Evolutionary conservation across 106 monocot species (phyloP).

Genomic region (Alisma plantagoaquatica): DNA sequence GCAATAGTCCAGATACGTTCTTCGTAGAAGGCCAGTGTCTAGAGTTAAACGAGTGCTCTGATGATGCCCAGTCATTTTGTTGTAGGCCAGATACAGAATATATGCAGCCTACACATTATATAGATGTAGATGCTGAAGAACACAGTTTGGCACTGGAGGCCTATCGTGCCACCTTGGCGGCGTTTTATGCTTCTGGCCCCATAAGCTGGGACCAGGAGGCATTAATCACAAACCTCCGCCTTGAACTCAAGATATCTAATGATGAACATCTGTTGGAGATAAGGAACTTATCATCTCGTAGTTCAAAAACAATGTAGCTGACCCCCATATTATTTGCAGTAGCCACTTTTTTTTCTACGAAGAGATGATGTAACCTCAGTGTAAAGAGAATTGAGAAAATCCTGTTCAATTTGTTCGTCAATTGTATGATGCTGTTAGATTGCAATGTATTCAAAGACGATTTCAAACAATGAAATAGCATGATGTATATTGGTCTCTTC

Average conservation of each 20-base stretch:
- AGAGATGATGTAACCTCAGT: too few species aligned
- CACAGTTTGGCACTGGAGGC: slow-evolving; percentile 58
- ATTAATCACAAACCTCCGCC: too few species aligned
- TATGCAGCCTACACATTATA: slow-evolving; percentile 12
- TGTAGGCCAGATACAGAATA: slow-evolving; percentile 5
- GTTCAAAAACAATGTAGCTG: too few species aligned
- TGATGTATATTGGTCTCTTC: too few species aligned
- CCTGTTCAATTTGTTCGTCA: too few species aligned
- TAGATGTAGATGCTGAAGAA: slow-evolving; percentile 17
- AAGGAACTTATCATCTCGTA: slow-evolving; percentile 20
- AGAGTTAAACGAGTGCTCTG: slow-evolving; percentile 19
- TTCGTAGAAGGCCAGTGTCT: neutral
- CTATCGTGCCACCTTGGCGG: slow-evolving; percentile 42
- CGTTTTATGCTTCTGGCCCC: slow-evolving; percentile 65
- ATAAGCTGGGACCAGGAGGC: slow-evolving; percentile 90
- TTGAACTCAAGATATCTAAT: too few species aligned
- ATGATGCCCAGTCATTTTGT: slow-evolving; percentile 29
- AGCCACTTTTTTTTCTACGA: too few species aligned
- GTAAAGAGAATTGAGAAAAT: too few species aligned
- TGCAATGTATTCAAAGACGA: too few species aligned
- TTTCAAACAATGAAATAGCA: too few species aligned
- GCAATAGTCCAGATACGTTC: slow-evolving; percentile 22
- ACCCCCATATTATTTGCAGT: too few species aligned
- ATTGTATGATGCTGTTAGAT: too few species aligned
- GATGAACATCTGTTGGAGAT: slow-evolving; percentile 52